Evolutionary conservation across 73 alveolate genomes (phyloP).

Genomic region (Paramecium sonneborni): DNA sequence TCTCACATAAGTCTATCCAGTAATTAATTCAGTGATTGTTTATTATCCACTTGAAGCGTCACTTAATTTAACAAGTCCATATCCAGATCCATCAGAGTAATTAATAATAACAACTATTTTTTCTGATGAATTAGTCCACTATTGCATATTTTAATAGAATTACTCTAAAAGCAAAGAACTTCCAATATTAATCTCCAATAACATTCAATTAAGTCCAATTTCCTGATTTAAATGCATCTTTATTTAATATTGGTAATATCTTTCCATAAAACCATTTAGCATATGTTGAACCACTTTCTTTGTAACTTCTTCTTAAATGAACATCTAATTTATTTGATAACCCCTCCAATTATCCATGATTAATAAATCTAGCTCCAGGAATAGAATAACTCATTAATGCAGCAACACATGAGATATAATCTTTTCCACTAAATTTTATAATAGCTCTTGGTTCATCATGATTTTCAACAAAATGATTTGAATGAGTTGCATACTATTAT

Average conservation of each 20-base stretch:
- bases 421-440: constrained; percentile 63
- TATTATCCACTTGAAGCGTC: constrained; percentile 56
- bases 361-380: constrained; percentile 70
- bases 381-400: constrained; percentile 66
- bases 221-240: constrained; percentile 62
- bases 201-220: constrained; percentile 52
- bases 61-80: constrained; percentile 66
- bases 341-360: constrained; percentile 75
- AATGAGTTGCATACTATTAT: constrained; percentile 37
- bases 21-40: constrained; percentile 58
- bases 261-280: constrained; percentile 48
- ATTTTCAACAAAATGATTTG: constrained; percentile 73
- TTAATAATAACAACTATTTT: constrained; percentile 61
- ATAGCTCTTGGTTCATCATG: constrained; percentile 78
- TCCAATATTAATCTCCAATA: constrained; percentile 65
- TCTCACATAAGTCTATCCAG: constrained; percentile 61
- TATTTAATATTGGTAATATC: constrained; percentile 28
- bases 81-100: constrained; percentile 67
- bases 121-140: constrained; percentile 59
- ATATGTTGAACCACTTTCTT: constrained; percentile 34
- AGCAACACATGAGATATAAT: constrained; percentile 69
- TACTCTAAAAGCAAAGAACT: constrained; percentile 47
- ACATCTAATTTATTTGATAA: constrained; percentile 72
- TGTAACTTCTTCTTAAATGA: constrained; percentile 72
- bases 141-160: neutral